Evolutionary conservation across 164 flowering plant species (phyloP).

Genomic region (Chimonanthus salicifolius): DNA sequence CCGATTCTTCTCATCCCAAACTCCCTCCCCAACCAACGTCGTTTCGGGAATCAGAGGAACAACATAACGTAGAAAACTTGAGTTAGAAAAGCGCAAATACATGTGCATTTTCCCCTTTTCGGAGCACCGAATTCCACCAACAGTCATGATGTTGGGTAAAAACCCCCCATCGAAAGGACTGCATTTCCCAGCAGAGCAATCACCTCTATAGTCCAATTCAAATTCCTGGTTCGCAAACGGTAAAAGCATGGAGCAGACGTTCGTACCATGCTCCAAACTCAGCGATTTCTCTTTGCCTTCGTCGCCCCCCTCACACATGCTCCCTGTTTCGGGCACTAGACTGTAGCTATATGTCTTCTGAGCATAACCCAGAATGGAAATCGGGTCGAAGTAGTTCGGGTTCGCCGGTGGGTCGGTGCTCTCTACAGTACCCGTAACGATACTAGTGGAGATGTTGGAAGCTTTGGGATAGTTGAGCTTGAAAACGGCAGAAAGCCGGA

Average conservation of each 20-base stretch:
- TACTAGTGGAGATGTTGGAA: slow-evolving; percentile 26
- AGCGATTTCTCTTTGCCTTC: slow-evolving; percentile 8
- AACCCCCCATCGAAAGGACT: slow-evolving; percentile 25
- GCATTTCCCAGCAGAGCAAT: slow-evolving; percentile 34
- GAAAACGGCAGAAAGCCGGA: slow-evolving; percentile 30
- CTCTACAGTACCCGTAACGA: slow-evolving; percentile 43
- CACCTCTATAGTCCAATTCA: slow-evolving; percentile 28
- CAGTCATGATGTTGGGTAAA: slow-evolving; percentile 30
- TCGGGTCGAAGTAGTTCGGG: slow-evolving; percentile 26
- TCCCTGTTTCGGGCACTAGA: slow-evolving; percentile 14
- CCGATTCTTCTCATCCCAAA: slow-evolving; percentile 46
- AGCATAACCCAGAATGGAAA: slow-evolving; percentile 32
- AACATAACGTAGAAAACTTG: slow-evolving; percentile 7
- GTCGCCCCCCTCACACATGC: slow-evolving; percentile 9
- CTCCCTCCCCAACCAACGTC: slow-evolving; percentile 51
- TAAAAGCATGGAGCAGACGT: slow-evolving; percentile 19
- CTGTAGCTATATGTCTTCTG: slow-evolving; percentile 26
- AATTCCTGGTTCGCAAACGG: background rate
- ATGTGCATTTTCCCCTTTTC: slow-evolving; percentile 19
- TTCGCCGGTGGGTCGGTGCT: slow-evolving; percentile 20
- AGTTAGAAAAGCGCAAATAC: slow-evolving; percentile 23
- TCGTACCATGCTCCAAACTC: slow-evolving; percentile 4
- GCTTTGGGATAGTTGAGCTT: slow-evolving; percentile 33
- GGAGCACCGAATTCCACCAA: slow-evolving; percentile 28
- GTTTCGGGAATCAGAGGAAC: slow-evolving; percentile 26